Base-by-base conservation (phyloP, 345 rosid species). In the Gossypium stocksii region DNA sequence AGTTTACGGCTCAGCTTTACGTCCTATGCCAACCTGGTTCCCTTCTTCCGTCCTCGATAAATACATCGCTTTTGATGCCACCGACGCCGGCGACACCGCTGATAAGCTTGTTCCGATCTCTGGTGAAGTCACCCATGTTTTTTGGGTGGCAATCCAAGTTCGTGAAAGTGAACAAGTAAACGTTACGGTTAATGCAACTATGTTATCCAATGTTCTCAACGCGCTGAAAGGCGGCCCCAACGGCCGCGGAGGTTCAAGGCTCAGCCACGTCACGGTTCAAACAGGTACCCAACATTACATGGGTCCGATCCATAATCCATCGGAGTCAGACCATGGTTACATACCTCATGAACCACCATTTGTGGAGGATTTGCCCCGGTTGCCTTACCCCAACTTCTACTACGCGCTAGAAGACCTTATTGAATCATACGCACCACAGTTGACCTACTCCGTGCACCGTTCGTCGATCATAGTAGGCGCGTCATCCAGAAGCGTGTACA, bases 321-420 rank as follows among this genome's bases (percentile, higher is more conserved):
- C 41, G 17, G 49, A 59, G 19, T 58, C 59, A 0, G 20, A 44
- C 51, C 25, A 59, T 51, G 16, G 54, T 38, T 74, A 75, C 46
- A 15, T 79, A 8, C 59, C 77, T 6, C 86, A 74, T 2, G 84
- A 79, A 2, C 75, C 87, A 12, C 89, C 85, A 2, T 86, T 81
- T 23, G 43, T 11, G 0, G 85, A 86, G 54, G 79, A 81, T 1
- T 9, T 25, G 12, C 82, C 82, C 29, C 73, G 85, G n/a, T 74
- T 81, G 9, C 86, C 85, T 0, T 80, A 78, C 70, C 86, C 84
- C 0, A 81, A 87, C 43, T 84, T 87, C 20, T 86, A 84, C 74
- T 80, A 83, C 17, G 80, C 81, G 8, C 60, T 77, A 0, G 87
- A 83, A 56, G 87, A 86, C 51, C 27, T 79, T 0, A 14, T 87